These are phyloP conservation scores for Pontederia crassipes DNA, from an alignment of 176 grass and related monocot species.

Conservation along the genomic window DNA sequence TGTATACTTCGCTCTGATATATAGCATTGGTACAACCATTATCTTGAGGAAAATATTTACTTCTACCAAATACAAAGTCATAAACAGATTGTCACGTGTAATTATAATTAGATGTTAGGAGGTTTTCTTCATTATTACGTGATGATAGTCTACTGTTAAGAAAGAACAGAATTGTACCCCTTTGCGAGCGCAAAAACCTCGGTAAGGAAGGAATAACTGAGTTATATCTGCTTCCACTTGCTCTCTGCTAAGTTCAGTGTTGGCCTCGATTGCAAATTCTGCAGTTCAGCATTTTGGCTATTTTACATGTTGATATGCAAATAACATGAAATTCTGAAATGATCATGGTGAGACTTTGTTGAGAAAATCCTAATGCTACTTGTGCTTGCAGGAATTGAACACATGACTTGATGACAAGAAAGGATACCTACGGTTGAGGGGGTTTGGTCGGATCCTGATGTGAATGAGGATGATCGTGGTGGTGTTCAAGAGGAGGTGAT, in stretches of 20 bases:
- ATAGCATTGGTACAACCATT: no score
- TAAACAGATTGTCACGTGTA: no score
- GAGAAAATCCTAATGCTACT: not conserved
- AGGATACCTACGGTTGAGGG: slow-evolving; percentile 29
- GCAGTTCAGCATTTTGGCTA: no score
- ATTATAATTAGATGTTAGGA: no score
- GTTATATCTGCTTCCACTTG: slow-evolving; percentile 42
- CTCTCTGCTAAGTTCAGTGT: slow-evolving; percentile 19
- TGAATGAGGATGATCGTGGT: slow-evolving; percentile 48
- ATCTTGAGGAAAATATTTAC: no score
- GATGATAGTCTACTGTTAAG: no score
- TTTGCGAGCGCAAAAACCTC: slow-evolving; percentile 88
- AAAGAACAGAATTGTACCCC: slow-evolving; percentile 29
- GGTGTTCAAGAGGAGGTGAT: slow-evolving; percentile 41
- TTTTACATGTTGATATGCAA: not conserved
- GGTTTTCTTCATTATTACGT: no score
- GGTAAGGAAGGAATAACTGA: slow-evolving; percentile 53
- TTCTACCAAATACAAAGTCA: no score
- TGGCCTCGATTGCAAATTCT: slow-evolving; percentile 29
- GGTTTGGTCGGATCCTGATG: slow-evolving; percentile 32
- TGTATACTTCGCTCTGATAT: no score
- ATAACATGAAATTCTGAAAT: no score
- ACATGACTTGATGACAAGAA: not conserved
- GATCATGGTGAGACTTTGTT: no score
- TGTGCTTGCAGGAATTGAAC: not conserved